A percentile compares a stretch with the other conserved stretches of the same genome.
Conservation (phyloP, 2,329 filamentous ascomycete genomes). For the Aspergillus amoenus region DNA sequence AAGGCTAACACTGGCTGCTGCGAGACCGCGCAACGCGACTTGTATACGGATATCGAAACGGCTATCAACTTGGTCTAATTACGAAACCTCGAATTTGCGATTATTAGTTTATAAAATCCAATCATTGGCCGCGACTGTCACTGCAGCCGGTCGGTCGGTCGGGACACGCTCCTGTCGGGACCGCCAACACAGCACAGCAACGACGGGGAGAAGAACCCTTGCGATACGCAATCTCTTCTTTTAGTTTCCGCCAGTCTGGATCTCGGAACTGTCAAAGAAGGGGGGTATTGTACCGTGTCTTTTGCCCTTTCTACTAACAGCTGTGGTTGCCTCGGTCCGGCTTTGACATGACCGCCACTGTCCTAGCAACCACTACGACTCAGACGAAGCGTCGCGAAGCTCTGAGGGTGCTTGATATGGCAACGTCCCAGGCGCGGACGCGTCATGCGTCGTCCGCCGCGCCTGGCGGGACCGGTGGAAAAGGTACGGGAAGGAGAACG, state of each 20-base stretch:
- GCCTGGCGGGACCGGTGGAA: slow-evolving; percentile 23
- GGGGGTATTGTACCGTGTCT: neutral
- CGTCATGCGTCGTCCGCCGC: slow-evolving; percentile 31
- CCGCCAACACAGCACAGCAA: neutral
- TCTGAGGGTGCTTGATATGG: slow-evolving; percentile 38
- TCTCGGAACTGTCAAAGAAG: neutral
- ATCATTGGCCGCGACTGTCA: neutral
- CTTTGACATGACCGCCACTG: slow-evolving; percentile 41
- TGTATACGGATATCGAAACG: neutral
- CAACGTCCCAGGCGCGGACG: slow-evolving; percentile 38
- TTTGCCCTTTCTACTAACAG: neutral
- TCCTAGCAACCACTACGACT: slow-evolving; percentile 34
- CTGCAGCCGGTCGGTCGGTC: neutral
- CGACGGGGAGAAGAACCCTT: neutral
- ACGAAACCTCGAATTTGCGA: neutral
- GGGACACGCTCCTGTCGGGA: neutral
- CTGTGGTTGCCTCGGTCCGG: slow-evolving; percentile 5
- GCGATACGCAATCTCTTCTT: neutral
- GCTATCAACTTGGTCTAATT: too few relatives aligned
- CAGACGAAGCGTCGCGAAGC: slow-evolving; percentile 39
- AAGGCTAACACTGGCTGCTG: neutral
- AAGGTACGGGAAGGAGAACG: slow-evolving; percentile 22
- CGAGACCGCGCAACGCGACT: neutral
- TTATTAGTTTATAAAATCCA: neutral
- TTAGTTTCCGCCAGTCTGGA: neutral